A percentile compares a stretch with the other conserved stretches of the same genome.
Evolutionary conservation across 768 basidiomycete species (phyloP).

Genomic region (Lentinula guzmanii): DNA sequence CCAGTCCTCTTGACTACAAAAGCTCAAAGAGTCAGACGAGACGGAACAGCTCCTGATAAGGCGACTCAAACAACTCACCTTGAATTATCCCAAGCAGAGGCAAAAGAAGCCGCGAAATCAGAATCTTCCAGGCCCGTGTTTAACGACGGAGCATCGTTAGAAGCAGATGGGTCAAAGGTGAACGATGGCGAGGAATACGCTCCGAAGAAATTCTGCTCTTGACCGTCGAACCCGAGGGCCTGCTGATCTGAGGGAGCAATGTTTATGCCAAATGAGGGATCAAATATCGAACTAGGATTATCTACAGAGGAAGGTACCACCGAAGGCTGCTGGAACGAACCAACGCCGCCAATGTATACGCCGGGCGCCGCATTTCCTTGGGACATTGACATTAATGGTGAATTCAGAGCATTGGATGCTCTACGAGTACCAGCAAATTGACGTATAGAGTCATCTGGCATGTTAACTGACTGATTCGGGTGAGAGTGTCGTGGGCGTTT

Average conservation of each 20-base stretch:
- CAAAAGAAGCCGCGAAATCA: neutral
- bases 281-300: neutral
- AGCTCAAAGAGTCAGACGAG: neutral
- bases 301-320: neutral
- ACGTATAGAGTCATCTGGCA: neutral
- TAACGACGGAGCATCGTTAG: neutral
- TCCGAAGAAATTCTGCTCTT: neutral
- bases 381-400: neutral
- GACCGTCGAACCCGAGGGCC: neutral
- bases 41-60: neutral
- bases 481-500: neutral
- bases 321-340: neutral
- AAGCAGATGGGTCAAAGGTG: neutral
- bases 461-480: neutral
- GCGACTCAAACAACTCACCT: neutral
- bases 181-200: neutral
- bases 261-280: neutral
- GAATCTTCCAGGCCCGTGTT: neutral
- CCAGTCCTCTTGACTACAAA: conserved; percentile 2
- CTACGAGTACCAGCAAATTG: conserved; percentile 1
- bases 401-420: neutral
- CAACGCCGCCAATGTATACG: neutral
- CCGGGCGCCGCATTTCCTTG: neutral
- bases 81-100: neutral
- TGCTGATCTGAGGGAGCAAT: neutral